Base-by-base conservation (phyloP, 176 grass and related monocot species). In the Aegilops sharonensis region DNA sequence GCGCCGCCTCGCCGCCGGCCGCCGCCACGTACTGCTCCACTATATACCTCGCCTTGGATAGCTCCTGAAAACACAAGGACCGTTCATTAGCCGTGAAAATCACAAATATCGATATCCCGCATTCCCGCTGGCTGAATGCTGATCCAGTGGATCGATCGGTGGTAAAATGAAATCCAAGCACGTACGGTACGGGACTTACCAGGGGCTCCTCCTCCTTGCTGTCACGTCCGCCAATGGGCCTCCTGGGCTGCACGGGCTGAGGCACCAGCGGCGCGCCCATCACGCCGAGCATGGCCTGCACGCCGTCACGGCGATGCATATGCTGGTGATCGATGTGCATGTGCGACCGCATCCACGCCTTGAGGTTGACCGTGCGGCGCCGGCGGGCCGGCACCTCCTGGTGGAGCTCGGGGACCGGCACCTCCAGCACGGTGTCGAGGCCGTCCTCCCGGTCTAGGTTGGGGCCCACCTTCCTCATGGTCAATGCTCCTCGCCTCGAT, bases 21-120 rank as follows among this genome's bases (percentile, higher is more conserved):
- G 95, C 91, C 60, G 95, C 93, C 12, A 98, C 91, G 78, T 98
- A 98, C 86, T 98, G 95, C 87, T 95, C 87, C 73, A 98, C 89
- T 8, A 98, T 95, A 72, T 98, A 98, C 80, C 85, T 93, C 12
- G 95, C 93, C 80, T 87, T 95, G 0, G 89, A 89, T 7, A 85
- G 72, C 64, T 98, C 93, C 93, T 97, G 88, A 15, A 72, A 76
- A 32, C 11, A 12, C 0, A 68, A 47, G 11, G 9, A 30, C 27
- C 8, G 6, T 8, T 2, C 15, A 64, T 88, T n/a, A 88, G 80
- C 50, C 21, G 68, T 5, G 3, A 3, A 45, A 5, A n/a, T n/a
- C 1, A 34, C 0, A 81, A 39, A 47, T 47, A 47, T 47, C 12
- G 32, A 34, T 34, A 34, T 34, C 32, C 32, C 32, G 32, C 32